Percentiles rank a stretch among this genome's conserved stretches.
phyloP scores from a whole-genome alignment of 2,329 filamentous ascomycete species.

The Lomentospora prolificans region DNA sequence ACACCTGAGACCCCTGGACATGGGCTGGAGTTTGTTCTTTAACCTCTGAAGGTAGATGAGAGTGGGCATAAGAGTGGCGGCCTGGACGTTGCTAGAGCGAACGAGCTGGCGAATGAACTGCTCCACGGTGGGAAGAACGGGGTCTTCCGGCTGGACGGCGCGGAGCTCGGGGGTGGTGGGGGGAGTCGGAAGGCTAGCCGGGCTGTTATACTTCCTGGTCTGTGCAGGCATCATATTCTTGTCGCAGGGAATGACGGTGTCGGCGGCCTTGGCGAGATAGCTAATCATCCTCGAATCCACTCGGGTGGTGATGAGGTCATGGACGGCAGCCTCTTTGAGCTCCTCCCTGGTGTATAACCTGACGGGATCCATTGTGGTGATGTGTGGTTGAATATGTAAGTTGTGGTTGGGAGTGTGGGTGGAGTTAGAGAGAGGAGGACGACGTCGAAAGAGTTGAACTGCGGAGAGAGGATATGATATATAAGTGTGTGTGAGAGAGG shows the following conservation, averaged over 20 bases:
- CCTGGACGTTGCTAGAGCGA: constrained; percentile 88
- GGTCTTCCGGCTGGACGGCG: constrained; percentile 36
- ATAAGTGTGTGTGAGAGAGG: neutral
- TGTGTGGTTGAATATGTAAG: neutral
- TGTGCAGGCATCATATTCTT: constrained; percentile 42
- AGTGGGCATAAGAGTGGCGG: constrained; percentile 93
- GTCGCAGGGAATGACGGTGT: constrained; percentile 74
- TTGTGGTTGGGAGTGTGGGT: neutral
- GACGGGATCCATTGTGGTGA: constrained; percentile 6
- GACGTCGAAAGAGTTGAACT: neutral
- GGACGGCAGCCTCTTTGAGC: constrained; percentile 65
- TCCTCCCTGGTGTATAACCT: constrained; percentile 33
- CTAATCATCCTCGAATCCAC: constrained; percentile 68
- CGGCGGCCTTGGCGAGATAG: constrained; percentile 65
- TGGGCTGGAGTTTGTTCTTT: constrained; percentile 75
- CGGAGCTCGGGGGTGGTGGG: constrained; percentile 39
- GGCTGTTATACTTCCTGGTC: constrained; percentile 21
- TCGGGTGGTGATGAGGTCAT: constrained; percentile 69
- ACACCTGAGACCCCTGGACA: constrained; percentile 92
- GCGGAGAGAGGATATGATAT: neutral
- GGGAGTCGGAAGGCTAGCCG: constrained; percentile 35
- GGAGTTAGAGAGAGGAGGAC: neutral
- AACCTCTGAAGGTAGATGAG: constrained; percentile 87
- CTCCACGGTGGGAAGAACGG: constrained; percentile 67
- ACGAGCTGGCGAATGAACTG: constrained; percentile 89